Evolutionary conservation across 2,329 filamentous ascomycete genomes (phyloP), one percentile per base, ranked within the genome.

Genomic region (Diaporthe aspalathi): DNA sequence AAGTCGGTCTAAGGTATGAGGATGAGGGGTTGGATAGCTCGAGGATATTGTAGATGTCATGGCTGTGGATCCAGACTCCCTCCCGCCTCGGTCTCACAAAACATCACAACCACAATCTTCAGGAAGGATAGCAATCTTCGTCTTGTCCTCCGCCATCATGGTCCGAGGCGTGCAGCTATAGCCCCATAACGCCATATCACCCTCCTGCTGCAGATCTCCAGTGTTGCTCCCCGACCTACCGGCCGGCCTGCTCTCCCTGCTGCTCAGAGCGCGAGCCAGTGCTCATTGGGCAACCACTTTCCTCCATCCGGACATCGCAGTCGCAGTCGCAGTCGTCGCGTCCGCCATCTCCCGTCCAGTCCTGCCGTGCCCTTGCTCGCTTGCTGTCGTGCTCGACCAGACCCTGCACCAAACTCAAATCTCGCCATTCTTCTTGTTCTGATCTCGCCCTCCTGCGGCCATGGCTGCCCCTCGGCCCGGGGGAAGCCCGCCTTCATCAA

Each of bases 241-340:
- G 29, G 29, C 43, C 60, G 43, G 43, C 60, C 60, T 65, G 29
- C 43, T 35, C 16, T 38, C n/a, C 45, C 45, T 50, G 60, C 60
- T 65, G 45, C 56, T 60, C 49, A 47, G 12, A n/a, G 32, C 43
- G 45, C 60, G 29, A 27, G n/a, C 43, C 60, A 50, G 60, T 50
- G 43, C 60, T 65, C 43, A 65, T 38, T 50, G 60, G 45, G 60
- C 45, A n/a, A 17, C 45, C n/a, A 20, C 60, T 38, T 65, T 38
- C 12, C 60, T 65, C 45, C n/a, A 27, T 38, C 29, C 60, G 60
- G 60, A 65, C 60, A 45, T 50, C 29, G 32, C 32, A 35, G 9
- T n/a, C n/a, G n/a, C n/a, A n/a, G n/a, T n/a, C n/a, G 60, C 60
- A 65, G 49, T 65, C 60, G 38, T 65, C 60, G 60, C 56, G 38